Evolutionary conservation across 768 basidiomycete genomes (phyloP).

Genomic region (Auricularia cornea): DNA sequence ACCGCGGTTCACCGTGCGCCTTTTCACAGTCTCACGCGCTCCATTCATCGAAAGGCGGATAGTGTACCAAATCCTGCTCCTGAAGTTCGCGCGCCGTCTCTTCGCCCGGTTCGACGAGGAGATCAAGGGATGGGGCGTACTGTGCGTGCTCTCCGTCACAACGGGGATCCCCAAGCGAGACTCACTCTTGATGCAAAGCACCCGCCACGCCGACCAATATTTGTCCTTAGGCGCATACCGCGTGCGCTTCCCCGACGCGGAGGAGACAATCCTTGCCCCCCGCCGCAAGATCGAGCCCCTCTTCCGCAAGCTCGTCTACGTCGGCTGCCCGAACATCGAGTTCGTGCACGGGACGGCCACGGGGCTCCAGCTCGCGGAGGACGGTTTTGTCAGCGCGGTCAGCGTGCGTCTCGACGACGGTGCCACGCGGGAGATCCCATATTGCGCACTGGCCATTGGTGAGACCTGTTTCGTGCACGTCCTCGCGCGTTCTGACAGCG

Average conservation of each 20-base stretch:
- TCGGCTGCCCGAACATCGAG: conserved; percentile 13
- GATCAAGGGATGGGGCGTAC: background rate
- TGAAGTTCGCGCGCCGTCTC: background rate
- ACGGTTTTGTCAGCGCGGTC: background rate
- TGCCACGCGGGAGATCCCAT: background rate
- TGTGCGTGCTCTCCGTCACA: background rate
- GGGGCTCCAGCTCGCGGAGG: conserved; percentile 9
- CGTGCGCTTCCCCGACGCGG: background rate
- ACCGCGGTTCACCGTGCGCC: conserved; percentile 15
- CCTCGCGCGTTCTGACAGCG: background rate
- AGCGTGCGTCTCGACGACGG: conserved; percentile 11
- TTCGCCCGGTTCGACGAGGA: background rate
- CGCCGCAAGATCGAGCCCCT: background rate
- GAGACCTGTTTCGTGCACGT: too few species aligned
- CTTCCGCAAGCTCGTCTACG: background rate
- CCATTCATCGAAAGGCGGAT: too few species aligned
- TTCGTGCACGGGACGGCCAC: conserved; percentile 21
- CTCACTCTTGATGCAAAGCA: too few species aligned
- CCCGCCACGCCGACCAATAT: background rate
- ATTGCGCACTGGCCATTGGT: conserved; percentile 19
- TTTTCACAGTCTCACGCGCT: background rate
- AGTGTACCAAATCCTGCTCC: background rate
- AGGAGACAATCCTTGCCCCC: background rate
- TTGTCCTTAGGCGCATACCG: background rate
- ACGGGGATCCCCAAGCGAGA: too few species aligned